These are phyloP conservation scores for Aspergillus puulaauensis DNA, from an alignment of 2,329 filamentous ascomycete species.

Conservation along the genomic window DNA sequence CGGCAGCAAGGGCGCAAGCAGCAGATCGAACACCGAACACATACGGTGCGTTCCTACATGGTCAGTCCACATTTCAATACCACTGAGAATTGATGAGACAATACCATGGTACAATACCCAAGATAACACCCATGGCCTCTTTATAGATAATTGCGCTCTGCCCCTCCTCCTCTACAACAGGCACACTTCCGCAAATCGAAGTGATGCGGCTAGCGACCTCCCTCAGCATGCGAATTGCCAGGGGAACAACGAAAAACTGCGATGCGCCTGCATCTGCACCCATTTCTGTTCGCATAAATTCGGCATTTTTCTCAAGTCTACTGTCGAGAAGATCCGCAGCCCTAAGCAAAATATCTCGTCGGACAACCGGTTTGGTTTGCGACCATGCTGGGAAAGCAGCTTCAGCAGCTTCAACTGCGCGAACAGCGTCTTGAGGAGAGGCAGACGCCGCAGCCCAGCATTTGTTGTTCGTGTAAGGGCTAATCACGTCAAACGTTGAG, in stretches of 20 bases:
- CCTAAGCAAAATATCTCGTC: slow-evolving; percentile 69
- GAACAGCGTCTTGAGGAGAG: slow-evolving; percentile 38
- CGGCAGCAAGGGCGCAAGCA: slow-evolving; percentile 64
- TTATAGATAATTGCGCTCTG: slow-evolving; percentile 49
- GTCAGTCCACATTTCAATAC: not conserved
- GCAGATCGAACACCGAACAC: slow-evolving; percentile 52
- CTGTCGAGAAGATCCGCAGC: slow-evolving; percentile 59
- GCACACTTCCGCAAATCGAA: slow-evolving; percentile 5
- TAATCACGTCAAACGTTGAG: slow-evolving; percentile 48
- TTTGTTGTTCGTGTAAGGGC: slow-evolving; percentile 53
- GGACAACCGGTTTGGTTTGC: slow-evolving; percentile 57
- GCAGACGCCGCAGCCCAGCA: slow-evolving; percentile 58
- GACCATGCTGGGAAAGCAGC: slow-evolving; percentile 68
- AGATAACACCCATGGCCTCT: slow-evolving; percentile 71
- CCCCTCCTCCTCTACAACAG: slow-evolving; percentile 1
- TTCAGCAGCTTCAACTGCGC: slow-evolving; percentile 41
- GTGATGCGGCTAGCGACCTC: slow-evolving; percentile 7
- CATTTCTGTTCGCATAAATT: slow-evolving; percentile 56
- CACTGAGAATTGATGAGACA: slow-evolving; percentile 8
- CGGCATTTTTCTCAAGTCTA: slow-evolving; percentile 40
- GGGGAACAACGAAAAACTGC: slow-evolving; percentile 28
- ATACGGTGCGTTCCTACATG: slow-evolving; percentile 52
- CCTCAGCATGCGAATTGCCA: slow-evolving; percentile 44
- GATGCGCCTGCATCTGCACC: slow-evolving; percentile 58
- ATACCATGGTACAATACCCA: slow-evolving; percentile 70